These are phyloP conservation scores for Ustilago esculenta DNA, from an alignment of 1,284 basidiomycete species.

Conservation along the genomic window DNA sequence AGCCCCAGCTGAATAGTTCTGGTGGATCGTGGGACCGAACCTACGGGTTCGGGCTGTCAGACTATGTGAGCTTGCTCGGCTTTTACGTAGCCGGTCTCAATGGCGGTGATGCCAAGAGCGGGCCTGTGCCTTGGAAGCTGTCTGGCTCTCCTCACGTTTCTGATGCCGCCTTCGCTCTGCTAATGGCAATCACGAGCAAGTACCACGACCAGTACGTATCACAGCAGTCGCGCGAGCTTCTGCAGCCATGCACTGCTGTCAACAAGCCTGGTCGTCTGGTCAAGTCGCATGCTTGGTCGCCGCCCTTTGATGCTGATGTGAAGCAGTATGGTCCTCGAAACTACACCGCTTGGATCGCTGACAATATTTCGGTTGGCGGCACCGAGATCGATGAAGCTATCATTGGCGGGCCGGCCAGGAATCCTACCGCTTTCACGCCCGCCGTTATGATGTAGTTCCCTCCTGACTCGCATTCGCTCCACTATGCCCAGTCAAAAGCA, in stretches of 20 bases:
- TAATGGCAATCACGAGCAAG: conserved; percentile 35
- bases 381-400: conserved; percentile 33
- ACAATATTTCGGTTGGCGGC: conserved; percentile 30
- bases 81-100: conserved; percentile 24
- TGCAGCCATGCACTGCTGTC: conserved; percentile 7
- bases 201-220: conserved; percentile 33
- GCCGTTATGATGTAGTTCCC: conserved; percentile 29
- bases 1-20: conserved; percentile 29
- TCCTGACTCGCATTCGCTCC: conserved; percentile 17
- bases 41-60: conserved; percentile 28
- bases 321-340: conserved; percentile 34
- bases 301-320: conserved; percentile 30
- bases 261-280: conserved; percentile 22
- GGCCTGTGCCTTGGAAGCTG: conserved; percentile 33
- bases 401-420: conserved; percentile 36
- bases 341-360: conserved; percentile 35
- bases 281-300: conserved; percentile 25
- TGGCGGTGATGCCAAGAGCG: conserved; percentile 16
- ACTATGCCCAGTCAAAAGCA: conserved; percentile 18
- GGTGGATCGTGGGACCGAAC: conserved; percentile 37
- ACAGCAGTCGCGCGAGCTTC: conserved; percentile 14
- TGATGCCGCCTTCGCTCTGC: conserved; percentile 26
- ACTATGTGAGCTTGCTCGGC: conserved; percentile 34
- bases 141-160: conserved; percentile 22
- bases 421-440: conserved; percentile 24